Percentiles rank a stretch among this genome's conserved stretches.
Evolutionary conservation across 176 grass and related monocot genomes (phyloP).

Genomic region (Eragrostis nindensis): DNA sequence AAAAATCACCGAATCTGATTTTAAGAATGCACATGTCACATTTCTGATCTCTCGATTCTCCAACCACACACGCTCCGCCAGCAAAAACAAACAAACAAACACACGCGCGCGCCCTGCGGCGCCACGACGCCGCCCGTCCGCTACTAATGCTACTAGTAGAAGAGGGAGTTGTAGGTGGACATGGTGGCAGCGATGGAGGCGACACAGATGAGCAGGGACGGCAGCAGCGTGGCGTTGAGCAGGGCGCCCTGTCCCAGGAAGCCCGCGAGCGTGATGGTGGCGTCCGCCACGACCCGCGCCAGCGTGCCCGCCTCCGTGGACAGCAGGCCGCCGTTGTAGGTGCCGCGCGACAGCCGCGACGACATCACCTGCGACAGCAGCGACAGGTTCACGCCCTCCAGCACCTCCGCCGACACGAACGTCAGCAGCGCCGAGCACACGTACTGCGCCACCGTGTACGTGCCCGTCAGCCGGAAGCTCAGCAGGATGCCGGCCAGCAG

Average conservation of each 20-base stretch:
- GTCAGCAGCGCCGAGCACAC: constrained; percentile 50
- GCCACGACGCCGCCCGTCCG: background rate
- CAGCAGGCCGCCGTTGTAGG: constrained; percentile 58
- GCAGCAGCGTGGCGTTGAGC: constrained; percentile 59
- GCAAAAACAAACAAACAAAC: background rate
- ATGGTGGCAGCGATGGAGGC: constrained; percentile 54
- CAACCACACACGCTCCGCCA: too few species aligned
- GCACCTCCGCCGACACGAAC: constrained; percentile 48
- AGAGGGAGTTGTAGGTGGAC: constrained; percentile 52
- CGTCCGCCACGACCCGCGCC: constrained; percentile 55
- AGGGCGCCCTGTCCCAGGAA: constrained; percentile 39
- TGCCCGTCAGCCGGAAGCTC: constrained; percentile 41
- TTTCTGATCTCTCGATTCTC: background rate
- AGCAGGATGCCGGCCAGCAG: constrained; percentile 35
- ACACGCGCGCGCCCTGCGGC: background rate
- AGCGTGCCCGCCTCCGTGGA: constrained; percentile 65
- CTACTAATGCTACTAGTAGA: background rate
- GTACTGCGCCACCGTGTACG: constrained; percentile 48
- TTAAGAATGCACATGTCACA: background rate
- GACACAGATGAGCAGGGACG: constrained; percentile 49
- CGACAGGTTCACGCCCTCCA: constrained; percentile 61
- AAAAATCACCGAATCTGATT: background rate
- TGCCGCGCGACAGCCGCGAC: constrained; percentile 57
- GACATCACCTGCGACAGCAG: constrained; percentile 55
- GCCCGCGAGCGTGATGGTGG: constrained; percentile 56